These are phyloP conservation scores for Nannizziopsis barbatae DNA, from an alignment of 2,329 filamentous ascomycete genomes.

Conservation along the genomic window DNA sequence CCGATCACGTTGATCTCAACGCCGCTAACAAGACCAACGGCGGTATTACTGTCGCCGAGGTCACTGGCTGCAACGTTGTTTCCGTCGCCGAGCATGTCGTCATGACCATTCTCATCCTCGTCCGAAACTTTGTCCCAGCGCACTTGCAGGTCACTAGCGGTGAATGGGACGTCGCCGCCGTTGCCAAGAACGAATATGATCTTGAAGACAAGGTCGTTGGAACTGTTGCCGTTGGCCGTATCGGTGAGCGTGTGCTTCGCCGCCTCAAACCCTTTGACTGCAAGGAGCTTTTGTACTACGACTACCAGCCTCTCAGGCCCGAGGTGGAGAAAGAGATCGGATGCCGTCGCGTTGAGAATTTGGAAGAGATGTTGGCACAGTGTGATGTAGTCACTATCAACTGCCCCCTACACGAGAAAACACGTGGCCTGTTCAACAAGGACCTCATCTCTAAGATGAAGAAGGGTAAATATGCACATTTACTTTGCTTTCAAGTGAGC, in stretches of 20 bases:
- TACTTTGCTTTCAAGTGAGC: neutral
- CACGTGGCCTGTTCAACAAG: constrained; percentile 94
- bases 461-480: constrained; percentile 50
- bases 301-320: constrained; percentile 85
- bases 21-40: constrained; percentile 98
- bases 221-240: constrained; percentile 93
- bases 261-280: constrained; percentile 96
- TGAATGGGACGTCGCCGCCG: constrained; percentile 90
- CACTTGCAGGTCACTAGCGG: constrained; percentile 85
- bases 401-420: constrained; percentile 98
- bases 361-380: constrained; percentile 89
- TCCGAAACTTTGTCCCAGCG: constrained; percentile 97
- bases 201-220: constrained; percentile 96
- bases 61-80: constrained; percentile 96
- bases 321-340: constrained; percentile 94
- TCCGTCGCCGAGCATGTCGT: constrained; percentile 98
- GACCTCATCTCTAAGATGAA: constrained; percentile 98
- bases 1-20: constrained; percentile 94
- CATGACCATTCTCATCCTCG: constrained; percentile 93
- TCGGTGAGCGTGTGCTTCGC: constrained; percentile 93
- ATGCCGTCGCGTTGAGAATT: constrained; percentile 71
- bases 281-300: constrained; percentile 98
- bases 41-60: constrained; percentile 91
- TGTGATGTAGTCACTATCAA: constrained; percentile 99
- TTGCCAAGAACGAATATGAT: constrained; percentile 97